A percentile compares a stretch with the other conserved stretches of the same genome.
phyloP scores from a whole-genome alignment of 176 grass and related monocot genomes.

The Puya raimondii region DNA sequence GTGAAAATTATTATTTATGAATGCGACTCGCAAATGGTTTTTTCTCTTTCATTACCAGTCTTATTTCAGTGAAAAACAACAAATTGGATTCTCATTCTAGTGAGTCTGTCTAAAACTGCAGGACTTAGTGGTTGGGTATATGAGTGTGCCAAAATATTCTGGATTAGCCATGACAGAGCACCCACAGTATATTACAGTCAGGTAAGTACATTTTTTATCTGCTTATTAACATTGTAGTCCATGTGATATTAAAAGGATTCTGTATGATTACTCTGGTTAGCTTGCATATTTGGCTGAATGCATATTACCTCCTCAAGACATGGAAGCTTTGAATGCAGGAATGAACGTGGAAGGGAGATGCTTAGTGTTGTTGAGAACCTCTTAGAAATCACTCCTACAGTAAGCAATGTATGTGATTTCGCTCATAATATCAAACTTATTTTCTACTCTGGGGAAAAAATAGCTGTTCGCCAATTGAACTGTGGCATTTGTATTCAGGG shows the following conservation, averaged over 20 bases:
- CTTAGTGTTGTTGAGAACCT: constrained; percentile 64
- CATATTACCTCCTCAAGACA: neutral
- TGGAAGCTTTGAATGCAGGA: constrained; percentile 30
- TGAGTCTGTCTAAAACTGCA: constrained; percentile 21
- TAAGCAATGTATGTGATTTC: constrained; percentile 47
- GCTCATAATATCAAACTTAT: neutral
- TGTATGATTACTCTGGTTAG: no score
- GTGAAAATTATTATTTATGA: neutral
- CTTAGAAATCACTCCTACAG: constrained; percentile 66
- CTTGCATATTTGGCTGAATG: neutral
- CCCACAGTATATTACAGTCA: constrained; percentile 94
- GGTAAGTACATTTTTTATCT: constrained; percentile 27
- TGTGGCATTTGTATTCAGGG: constrained; percentile 38
- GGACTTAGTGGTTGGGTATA: constrained; percentile 97
- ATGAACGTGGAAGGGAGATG: constrained; percentile 80
- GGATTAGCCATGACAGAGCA: constrained; percentile 85
- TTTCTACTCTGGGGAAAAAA: neutral
- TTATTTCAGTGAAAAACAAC: neutral
- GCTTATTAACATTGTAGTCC: no score
- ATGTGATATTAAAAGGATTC: no score
- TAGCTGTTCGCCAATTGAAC: neutral
- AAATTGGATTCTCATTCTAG: no score
- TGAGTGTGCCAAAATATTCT: constrained; percentile 89
- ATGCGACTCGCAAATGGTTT: neutral
- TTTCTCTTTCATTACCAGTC: constrained; percentile 12